Conservation (phyloP, 1,139 yeast species). For the Maudiozyma humilis region DNA sequence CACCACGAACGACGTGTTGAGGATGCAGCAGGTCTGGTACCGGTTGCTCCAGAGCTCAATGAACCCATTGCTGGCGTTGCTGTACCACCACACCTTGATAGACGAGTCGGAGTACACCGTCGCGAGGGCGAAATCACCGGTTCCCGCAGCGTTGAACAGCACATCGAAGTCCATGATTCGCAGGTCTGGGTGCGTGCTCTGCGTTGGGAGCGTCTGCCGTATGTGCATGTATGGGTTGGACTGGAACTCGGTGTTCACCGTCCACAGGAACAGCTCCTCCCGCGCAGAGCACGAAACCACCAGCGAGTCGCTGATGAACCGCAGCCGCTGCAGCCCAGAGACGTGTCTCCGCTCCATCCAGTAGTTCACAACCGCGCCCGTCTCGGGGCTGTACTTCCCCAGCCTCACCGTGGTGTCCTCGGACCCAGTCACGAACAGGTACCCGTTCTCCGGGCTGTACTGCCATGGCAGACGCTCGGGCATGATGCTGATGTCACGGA, state of each 20-base stretch:
- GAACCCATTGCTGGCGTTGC: conserved; percentile 35
- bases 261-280: conserved; percentile 85
- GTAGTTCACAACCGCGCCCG: conserved; percentile 39
- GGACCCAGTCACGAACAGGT: conserved; percentile 62
- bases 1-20: conserved; percentile 47
- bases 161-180: conserved; percentile 79
- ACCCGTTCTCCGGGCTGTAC: conserved; percentile 16
- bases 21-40: conserved; percentile 69
- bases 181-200: conserved; percentile 58
- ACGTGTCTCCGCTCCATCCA: conserved; percentile 76
- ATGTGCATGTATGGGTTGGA: conserved; percentile 40
- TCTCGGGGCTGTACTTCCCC: conserved; percentile 34
- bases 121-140: conserved; percentile 40
- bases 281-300: conserved; percentile 74
- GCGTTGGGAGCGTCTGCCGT: conserved; percentile 41
- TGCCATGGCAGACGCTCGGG: conserved; percentile 11
- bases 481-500: conserved; percentile 55
- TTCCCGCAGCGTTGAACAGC: conserved; percentile 27
- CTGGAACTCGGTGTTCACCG: conserved; percentile 34
- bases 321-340: conserved; percentile 75
- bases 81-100: conserved; percentile 57
- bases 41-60: conserved; percentile 38
- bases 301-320: conserved; percentile 48
- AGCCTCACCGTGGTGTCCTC: conserved; percentile 78
- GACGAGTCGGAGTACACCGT: conserved; percentile 82